A percentile compares a stretch with the other conserved stretches of the same genome.
Evolutionary conservation across 2,329 filamentous ascomycete genomes (phyloP).

Genomic region (Zarea fungicola): DNA sequence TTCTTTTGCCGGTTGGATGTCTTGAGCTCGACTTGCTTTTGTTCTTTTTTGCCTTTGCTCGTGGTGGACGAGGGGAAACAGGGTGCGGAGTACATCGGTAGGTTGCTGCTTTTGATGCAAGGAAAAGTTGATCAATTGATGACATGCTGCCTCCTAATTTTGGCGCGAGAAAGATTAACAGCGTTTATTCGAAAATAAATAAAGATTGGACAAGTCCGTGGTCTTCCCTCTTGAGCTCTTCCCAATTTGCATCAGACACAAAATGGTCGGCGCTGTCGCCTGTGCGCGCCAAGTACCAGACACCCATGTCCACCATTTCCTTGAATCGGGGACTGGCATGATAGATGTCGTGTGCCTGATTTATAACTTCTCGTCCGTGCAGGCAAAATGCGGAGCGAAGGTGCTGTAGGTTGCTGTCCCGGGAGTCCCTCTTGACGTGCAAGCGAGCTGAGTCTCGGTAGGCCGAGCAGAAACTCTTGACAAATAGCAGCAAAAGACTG

Average conservation of each 20-base stretch:
- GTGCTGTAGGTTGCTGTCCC: conserved; percentile 11
- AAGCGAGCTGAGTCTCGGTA: conserved; percentile 12
- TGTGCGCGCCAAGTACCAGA: conserved; percentile 18
- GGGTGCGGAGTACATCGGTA: no score
- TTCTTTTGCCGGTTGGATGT: conserved; percentile 2
- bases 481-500: conserved; percentile 7
- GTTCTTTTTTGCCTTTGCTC: not conserved
- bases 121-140: no score
- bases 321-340: not conserved
- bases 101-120: no score
- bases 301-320: conserved; percentile 14
- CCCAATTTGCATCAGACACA: conserved; percentile 16
- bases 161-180: no score
- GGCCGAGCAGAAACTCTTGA: conserved; percentile 13
- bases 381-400: conserved; percentile 17
- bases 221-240: conserved; percentile 12
- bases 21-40: not conserved
- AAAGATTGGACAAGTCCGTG: conserved; percentile 10
- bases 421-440: not conserved
- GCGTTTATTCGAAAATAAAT: conserved; percentile 3
- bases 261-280: conserved; percentile 14
- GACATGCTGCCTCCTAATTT: no score
- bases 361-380: conserved; percentile 17
- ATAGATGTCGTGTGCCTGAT: conserved; percentile 16
- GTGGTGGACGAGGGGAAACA: no score